Evolutionary conservation across 164 flowering plant genomes (phyloP).

Genomic region (Piper longum): DNA sequence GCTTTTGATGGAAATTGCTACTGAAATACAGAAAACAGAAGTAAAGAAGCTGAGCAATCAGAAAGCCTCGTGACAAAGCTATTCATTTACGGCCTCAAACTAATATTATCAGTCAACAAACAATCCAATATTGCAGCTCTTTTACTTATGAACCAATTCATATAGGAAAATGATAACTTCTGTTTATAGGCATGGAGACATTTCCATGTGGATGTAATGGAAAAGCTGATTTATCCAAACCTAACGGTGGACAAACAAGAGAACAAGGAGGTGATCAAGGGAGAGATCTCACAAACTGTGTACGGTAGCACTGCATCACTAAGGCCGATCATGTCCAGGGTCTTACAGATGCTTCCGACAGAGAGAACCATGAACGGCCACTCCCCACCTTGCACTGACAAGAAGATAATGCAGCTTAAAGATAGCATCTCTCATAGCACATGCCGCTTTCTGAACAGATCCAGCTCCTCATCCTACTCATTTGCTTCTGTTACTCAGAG

Average conservation of each 20-base stretch:
- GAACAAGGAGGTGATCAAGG: slow-evolving; percentile 22
- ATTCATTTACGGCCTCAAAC: too few species aligned
- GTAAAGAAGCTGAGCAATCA: slow-evolving; percentile 36
- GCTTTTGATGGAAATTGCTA: slow-evolving; percentile 45
- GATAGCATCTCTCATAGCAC: slow-evolving; percentile 24
- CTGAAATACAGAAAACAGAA: slow-evolving; percentile 38
- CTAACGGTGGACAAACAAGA: slow-evolving; percentile 12
- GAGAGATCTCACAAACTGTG: slow-evolving; percentile 33
- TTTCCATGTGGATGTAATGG: slow-evolving; percentile 20
- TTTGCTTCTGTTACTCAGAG: slow-evolving; percentile 40
- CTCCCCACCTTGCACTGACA: slow-evolving; percentile 70
- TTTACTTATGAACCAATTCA: too few species aligned
- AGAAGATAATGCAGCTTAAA: slow-evolving; percentile 28
- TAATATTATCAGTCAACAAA: too few species aligned
- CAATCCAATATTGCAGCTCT: too few species aligned
- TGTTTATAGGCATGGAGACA: slow-evolving; percentile 55
- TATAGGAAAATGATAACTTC: too few species aligned
- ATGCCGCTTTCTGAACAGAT: slow-evolving; percentile 13
- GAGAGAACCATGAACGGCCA: slow-evolving; percentile 38
- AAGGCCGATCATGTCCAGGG: slow-evolving; percentile 64
- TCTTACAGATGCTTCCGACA: slow-evolving; percentile 47
- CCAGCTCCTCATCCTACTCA: slow-evolving; percentile 23
- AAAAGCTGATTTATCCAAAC: slow-evolving; percentile 26
- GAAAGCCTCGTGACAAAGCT: slow-evolving; percentile 62
- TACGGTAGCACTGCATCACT: slow-evolving; percentile 59